Percentiles rank a stretch among this genome's conserved stretches.
These are phyloP conservation scores for Xylaria nigripes DNA, from an alignment of 495 filamentous ascomycete species.

Conservation along the genomic window DNA sequence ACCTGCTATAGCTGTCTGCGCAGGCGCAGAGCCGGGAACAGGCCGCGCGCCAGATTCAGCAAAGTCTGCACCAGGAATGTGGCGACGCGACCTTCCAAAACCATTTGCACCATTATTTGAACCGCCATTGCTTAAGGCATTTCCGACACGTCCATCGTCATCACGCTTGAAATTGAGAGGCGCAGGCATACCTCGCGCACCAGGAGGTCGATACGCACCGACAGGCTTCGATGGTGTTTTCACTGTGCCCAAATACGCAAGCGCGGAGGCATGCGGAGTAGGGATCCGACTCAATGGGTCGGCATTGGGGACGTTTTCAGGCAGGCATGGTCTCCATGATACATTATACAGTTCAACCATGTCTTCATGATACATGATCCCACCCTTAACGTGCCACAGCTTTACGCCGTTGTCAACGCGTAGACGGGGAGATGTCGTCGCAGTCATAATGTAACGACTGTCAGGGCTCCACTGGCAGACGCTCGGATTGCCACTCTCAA, in stretches of 20 bases:
- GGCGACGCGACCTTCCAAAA: conserved; percentile 61
- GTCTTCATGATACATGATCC: conserved; percentile 89
- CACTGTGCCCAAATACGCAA: conserved; percentile 70
- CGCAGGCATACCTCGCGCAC: conserved; percentile 78
- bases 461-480: conserved; percentile 96
- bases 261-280: conserved; percentile 72
- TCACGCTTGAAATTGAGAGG: conserved; percentile 95
- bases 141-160: conserved; percentile 90
- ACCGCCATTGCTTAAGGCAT: conserved; percentile 67
- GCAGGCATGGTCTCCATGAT: conserved; percentile 72
- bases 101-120: conserved; percentile 61
- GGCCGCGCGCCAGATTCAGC: conserved; percentile 27
- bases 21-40: conserved; percentile 72
- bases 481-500: conserved; percentile 91
- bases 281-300: conserved; percentile 73
- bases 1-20: conserved; percentile 47
- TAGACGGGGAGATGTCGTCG: conserved; percentile 87
- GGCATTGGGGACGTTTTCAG: conserved; percentile 49
- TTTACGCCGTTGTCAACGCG: conserved; percentile 94
- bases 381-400: conserved; percentile 87
- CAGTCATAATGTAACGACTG: conserved; percentile 88
- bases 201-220: conserved; percentile 94
- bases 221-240: conserved; percentile 92
- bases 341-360: conserved; percentile 92
- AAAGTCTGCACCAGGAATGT: conserved; percentile 46